A percentile compares a stretch with the other conserved stretches of the same genome.
Evolutionary conservation across 331 rosid species (phyloP).

Genomic region (Dryas integrifolia): DNA sequence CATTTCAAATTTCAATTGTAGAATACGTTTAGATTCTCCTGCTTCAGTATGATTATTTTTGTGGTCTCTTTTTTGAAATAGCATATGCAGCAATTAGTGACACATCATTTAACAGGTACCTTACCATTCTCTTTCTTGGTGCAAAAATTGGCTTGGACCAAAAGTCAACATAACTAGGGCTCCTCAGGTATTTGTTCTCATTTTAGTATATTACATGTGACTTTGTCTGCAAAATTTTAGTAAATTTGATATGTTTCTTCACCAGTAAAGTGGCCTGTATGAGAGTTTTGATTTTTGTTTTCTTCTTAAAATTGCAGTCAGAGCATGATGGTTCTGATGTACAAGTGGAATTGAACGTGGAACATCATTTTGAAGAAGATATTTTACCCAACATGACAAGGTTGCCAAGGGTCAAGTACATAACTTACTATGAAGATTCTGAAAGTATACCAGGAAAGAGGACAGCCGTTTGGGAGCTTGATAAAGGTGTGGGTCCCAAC

Average conservation of each 20-base stretch:
- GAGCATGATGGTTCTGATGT: conserved; percentile 96
- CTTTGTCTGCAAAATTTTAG: neutral
- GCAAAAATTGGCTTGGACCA: conserved; percentile 96
- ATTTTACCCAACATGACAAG: conserved; percentile 76
- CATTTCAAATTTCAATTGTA: neutral
- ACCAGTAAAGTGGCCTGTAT: neutral
- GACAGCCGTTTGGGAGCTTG: conserved; percentile 98
- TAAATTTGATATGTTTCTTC: conserved; percentile 1
- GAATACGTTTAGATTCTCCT: neutral
- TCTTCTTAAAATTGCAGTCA: conserved; percentile 46
- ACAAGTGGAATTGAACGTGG: conserved; percentile 72
- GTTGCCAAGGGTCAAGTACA: conserved; percentile 68
- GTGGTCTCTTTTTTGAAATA: conserved; percentile 20
- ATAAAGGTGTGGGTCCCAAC: conserved; percentile 63
- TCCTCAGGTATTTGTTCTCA: conserved; percentile 67
- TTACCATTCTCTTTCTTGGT: conserved; percentile 89
- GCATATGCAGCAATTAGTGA: conserved; percentile 8
- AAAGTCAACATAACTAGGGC: conserved; percentile 92
- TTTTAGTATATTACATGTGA: neutral
- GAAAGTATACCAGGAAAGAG: conserved; percentile 85
- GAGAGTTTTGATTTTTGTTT: conserved; percentile 20
- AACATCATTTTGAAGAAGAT: conserved; percentile 65
- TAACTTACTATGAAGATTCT: conserved; percentile 90
- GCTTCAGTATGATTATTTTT: conserved; percentile 8
- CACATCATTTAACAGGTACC: conserved; percentile 63